These are phyloP conservation scores for Fusarium tupiense DNA, from an alignment of 2,329 filamentous ascomycete genomes.

Conservation along the genomic window DNA sequence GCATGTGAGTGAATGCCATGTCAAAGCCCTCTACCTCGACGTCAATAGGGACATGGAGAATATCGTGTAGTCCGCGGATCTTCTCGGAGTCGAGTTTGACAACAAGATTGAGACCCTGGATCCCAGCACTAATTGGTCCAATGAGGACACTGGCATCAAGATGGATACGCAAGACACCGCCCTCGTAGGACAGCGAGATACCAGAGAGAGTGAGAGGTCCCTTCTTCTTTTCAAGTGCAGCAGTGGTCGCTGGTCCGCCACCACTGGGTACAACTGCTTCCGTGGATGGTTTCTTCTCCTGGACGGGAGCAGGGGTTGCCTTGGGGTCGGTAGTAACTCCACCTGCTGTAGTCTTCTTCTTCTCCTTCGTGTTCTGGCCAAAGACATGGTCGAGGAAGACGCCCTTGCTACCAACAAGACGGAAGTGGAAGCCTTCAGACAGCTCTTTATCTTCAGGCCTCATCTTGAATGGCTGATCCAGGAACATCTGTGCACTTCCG, in stretches of 20 bases:
- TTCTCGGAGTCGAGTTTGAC: neutral
- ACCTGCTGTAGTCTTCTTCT: neutral
- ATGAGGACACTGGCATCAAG: neutral
- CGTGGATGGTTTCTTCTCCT: neutral
- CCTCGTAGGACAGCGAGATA: neutral
- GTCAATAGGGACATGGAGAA: rapidly evolving
- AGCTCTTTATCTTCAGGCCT: neutral
- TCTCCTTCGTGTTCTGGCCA: rapidly evolving
- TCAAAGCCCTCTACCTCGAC: rapidly evolving
- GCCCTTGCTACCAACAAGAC: neutral
- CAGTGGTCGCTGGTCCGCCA: rapidly evolving
- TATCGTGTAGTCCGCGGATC: rapidly evolving
- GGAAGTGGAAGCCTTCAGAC: rapidly evolving
- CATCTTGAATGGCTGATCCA: neutral
- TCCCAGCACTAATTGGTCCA: neutral
- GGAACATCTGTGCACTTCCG: neutral
- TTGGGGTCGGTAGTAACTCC: rapidly evolving
- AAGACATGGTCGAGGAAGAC: neutral
- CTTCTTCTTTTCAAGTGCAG: neutral
- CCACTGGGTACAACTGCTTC: rapidly evolving
- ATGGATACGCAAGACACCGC: rapidly evolving
- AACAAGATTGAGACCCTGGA: rapidly evolving
- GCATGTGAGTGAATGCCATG: rapidly evolving
- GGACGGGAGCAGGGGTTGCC: rapidly evolving
- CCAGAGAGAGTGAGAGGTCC: neutral